Evolutionary conservation across 2,329 filamentous ascomycete genomes (phyloP).

Genomic region (Trichoderma sp.): DNA sequence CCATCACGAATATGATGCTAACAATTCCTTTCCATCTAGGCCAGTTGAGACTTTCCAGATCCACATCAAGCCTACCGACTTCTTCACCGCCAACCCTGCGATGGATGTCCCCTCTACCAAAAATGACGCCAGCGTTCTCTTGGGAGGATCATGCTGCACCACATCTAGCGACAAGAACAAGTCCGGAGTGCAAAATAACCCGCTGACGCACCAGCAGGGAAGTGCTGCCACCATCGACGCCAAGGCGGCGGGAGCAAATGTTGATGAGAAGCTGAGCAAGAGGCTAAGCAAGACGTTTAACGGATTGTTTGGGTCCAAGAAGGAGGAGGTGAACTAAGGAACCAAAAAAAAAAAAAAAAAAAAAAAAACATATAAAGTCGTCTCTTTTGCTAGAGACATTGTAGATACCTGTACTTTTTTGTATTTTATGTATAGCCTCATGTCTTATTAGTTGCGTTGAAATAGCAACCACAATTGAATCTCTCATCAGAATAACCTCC

Average conservation of each 20-base stretch:
- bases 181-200: conserved; percentile 30
- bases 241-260: conserved; percentile 24
- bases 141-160: conserved; percentile 36
- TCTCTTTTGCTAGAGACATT: background rate
- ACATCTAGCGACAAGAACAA: conserved; percentile 9
- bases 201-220: conserved; percentile 36
- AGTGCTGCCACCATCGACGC: conserved; percentile 23
- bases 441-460: background rate
- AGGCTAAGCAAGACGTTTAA: conserved; percentile 1
- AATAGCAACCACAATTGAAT: background rate
- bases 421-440: conserved; percentile 12
- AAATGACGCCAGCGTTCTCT: conserved; percentile 43
- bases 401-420: background rate
- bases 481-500: background rate
- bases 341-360: too few species aligned
- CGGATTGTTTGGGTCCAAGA: conserved; percentile 4
- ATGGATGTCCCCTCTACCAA: conserved; percentile 42
- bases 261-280: conserved; percentile 12
- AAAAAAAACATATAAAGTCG: background rate
- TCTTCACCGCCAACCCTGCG: conserved; percentile 47
- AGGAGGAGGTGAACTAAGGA: background rate
- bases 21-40: conserved; percentile 31
- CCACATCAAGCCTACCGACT: conserved; percentile 43
- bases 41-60: conserved; percentile 49
- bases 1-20: background rate